phyloP scores from a whole-genome alignment of 2,329 filamentous ascomycete genomes.

The Hymenoscyphus infarciens region DNA sequence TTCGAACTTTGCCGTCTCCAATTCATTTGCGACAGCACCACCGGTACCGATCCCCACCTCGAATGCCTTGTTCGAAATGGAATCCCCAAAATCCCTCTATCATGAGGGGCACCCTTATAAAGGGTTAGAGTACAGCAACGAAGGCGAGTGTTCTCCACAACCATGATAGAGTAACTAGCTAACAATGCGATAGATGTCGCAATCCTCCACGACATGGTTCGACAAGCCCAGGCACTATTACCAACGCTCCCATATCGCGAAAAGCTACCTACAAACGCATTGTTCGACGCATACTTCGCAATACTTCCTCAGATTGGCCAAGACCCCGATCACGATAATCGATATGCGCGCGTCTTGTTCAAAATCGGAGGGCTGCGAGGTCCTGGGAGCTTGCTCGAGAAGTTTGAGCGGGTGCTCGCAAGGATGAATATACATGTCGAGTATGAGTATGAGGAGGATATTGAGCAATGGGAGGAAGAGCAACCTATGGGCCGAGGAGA shows the following conservation, averaged over 20 bases:
- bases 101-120: slow-evolving; percentile 25
- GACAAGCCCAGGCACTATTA: slow-evolving; percentile 63
- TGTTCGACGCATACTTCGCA: slow-evolving; percentile 78
- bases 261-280: slow-evolving; percentile 67
- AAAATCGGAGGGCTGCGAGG: slow-evolving; percentile 67
- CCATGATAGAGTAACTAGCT: slow-evolving; percentile 1
- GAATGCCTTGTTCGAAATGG: slow-evolving; percentile 34
- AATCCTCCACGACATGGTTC: slow-evolving; percentile 73
- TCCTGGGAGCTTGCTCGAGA: slow-evolving; percentile 55
- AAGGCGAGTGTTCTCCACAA: slow-evolving; percentile 44
- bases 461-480: slow-evolving; percentile 13
- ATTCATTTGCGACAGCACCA: slow-evolving; percentile 24
- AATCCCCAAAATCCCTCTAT: slow-evolving; percentile 27
- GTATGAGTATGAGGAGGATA: slow-evolving; percentile 42
- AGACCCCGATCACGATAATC: slow-evolving; percentile 68
- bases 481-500: slow-evolving; percentile 11
- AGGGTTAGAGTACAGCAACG: slow-evolving; percentile 53
- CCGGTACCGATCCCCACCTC: slow-evolving; percentile 16
- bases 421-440: slow-evolving; percentile 71
- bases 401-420: slow-evolving; percentile 65
- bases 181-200: slow-evolving; percentile 60
- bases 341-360: slow-evolving; percentile 75
- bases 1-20: slow-evolving; percentile 8
- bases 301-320: slow-evolving; percentile 68
- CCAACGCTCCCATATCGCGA: slow-evolving; percentile 55